phyloP scores from a whole-genome alignment of 1,139 yeast genomes.

The Citeromyces hawaiiensis region DNA sequence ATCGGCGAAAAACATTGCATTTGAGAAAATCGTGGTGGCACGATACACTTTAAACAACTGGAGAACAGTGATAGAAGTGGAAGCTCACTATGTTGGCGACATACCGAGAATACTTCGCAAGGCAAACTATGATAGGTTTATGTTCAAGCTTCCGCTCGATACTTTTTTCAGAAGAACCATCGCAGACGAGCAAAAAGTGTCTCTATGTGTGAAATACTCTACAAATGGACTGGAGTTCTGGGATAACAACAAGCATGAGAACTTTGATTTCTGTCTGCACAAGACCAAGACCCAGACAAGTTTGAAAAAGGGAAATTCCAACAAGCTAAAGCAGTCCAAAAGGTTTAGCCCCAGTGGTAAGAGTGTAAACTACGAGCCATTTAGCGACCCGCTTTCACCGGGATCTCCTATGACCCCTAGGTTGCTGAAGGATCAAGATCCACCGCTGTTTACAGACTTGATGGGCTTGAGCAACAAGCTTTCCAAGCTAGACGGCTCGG shows the following conservation, averaged over 20 bases:
- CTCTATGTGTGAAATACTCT: slow-evolving; percentile 48
- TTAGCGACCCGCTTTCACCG: background rate
- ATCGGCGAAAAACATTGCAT: slow-evolving; percentile 60
- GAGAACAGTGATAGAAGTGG: slow-evolving; percentile 59
- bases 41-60: slow-evolving; percentile 65
- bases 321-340: background rate
- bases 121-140: slow-evolving; percentile 41
- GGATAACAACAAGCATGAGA: slow-evolving; percentile 58
- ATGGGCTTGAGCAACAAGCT: background rate
- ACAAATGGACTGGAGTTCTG: slow-evolving; percentile 43
- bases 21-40: slow-evolving; percentile 44
- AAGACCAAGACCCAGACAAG: slow-evolving; percentile 8
- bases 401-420: background rate
- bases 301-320: background rate
- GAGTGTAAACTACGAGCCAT: background rate
- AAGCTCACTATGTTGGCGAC: slow-evolving; percentile 51
- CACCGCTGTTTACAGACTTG: background rate
- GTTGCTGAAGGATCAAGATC: background rate
- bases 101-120: slow-evolving; percentile 35
- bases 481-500: background rate
- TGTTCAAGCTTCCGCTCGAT: slow-evolving; percentile 37
- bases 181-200: slow-evolving; percentile 15
- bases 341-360: background rate
- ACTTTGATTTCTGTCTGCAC: slow-evolving; percentile 40
- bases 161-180: slow-evolving; percentile 10